A percentile compares a stretch with the other conserved stretches of the same genome.
These are phyloP conservation scores for Mycena citricolor DNA, from an alignment of 1,284 basidiomycete genomes.

Conservation along the genomic window DNA sequence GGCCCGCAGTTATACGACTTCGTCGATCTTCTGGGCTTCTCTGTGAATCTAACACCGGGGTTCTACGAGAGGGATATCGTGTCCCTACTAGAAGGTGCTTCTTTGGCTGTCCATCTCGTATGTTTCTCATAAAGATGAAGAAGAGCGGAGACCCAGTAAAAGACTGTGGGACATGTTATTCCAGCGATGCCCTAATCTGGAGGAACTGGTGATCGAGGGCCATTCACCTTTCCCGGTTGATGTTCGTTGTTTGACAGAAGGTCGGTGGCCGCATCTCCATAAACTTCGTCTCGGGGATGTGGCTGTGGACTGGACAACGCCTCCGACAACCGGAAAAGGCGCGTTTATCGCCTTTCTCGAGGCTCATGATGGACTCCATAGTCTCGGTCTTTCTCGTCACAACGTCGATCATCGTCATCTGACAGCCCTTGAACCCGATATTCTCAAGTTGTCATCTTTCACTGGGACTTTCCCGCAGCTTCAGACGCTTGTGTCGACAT, in stretches of 20 bases:
- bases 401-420: slow-evolving; percentile 57
- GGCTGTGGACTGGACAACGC: slow-evolving; percentile 50
- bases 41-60: slow-evolving; percentile 52
- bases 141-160: slow-evolving; percentile 40
- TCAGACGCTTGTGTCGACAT: slow-evolving; percentile 50
- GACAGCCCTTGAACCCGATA: slow-evolving; percentile 42
- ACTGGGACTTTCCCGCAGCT: slow-evolving; percentile 63
- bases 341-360: slow-evolving; percentile 68
- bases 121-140: slow-evolving; percentile 21
- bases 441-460: slow-evolving; percentile 56
- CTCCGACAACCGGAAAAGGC: slow-evolving; percentile 39
- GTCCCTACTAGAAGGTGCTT: slow-evolving; percentile 53
- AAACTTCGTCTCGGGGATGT: slow-evolving; percentile 62
- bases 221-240: slow-evolving; percentile 48
- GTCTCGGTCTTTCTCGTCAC: slow-evolving; percentile 53
- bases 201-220: slow-evolving; percentile 60
- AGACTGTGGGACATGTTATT: slow-evolving; percentile 70
- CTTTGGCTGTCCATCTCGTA: slow-evolving; percentile 5
- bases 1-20: slow-evolving; percentile 62
- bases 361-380: slow-evolving; percentile 53
- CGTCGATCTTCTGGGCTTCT: slow-evolving; percentile 56
- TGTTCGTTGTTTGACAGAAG: slow-evolving; percentile 41
- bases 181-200: slow-evolving; percentile 56
- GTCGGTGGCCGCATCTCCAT: slow-evolving; percentile 62
- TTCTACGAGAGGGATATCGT: slow-evolving; percentile 63